phyloP scores from a whole-genome alignment of 2,329 filamentous ascomycete genomes.

The Ophiostoma sp. region DNA sequence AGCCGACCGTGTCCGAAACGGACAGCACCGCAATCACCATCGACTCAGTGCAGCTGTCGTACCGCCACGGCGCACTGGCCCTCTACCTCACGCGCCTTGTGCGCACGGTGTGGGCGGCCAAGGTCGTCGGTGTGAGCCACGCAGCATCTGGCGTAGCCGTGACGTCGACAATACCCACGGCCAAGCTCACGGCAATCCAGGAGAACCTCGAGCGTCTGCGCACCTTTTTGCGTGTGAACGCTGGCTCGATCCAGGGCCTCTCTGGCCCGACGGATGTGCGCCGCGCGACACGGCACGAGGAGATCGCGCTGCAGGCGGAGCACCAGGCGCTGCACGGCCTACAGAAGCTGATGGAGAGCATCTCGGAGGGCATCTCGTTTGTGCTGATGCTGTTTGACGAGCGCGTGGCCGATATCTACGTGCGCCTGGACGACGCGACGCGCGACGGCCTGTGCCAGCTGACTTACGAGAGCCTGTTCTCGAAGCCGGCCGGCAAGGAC shows the following conservation, averaged over 20 bases:
- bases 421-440: slow-evolving; percentile 63
- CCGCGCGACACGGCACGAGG: slow-evolving; percentile 77
- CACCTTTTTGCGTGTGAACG: slow-evolving; percentile 81
- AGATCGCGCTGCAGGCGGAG: slow-evolving; percentile 86
- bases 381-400: slow-evolving; percentile 93
- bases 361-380: slow-evolving; percentile 95
- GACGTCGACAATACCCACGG: slow-evolving; percentile 57
- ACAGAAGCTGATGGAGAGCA: slow-evolving; percentile 77
- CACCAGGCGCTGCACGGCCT: slow-evolving; percentile 87
- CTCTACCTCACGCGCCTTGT: slow-evolving; percentile 85
- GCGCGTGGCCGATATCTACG: slow-evolving; percentile 79
- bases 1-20: slow-evolving; percentile 73
- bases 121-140: slow-evolving; percentile 70
- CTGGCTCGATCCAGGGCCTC: slow-evolving; percentile 84
- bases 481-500: slow-evolving; percentile 70
- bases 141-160: slow-evolving; percentile 57
- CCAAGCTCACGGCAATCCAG: slow-evolving; percentile 71
- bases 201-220: slow-evolving; percentile 72
- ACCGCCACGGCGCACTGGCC: slow-evolving; percentile 80
- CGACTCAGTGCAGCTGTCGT: slow-evolving; percentile 80
- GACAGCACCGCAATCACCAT: slow-evolving; percentile 66
- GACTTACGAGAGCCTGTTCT: slow-evolving; percentile 85
- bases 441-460: slow-evolving; percentile 67
- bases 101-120: slow-evolving; percentile 78
- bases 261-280: slow-evolving; percentile 85